Conservation (phyloP, 805 yeast species). For the Hanseniaspora jakobsenii region DNA sequence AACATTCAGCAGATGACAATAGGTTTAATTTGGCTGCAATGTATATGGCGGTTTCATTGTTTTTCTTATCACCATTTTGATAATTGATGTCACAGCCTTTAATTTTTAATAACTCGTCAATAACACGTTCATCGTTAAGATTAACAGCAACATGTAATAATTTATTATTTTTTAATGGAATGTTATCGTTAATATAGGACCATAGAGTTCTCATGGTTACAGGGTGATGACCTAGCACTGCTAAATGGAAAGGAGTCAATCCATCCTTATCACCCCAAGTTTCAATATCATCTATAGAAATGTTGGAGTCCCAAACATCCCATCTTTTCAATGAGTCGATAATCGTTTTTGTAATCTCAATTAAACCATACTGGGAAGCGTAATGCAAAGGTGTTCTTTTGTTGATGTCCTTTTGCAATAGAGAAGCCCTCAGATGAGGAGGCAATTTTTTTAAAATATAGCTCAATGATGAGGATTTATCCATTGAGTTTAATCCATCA, state of each 20-base stretch:
- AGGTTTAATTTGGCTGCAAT: slow-evolving; percentile 59
- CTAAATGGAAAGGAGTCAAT: slow-evolving; percentile 69
- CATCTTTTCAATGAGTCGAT: slow-evolving; percentile 46
- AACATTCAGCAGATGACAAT: slow-evolving; percentile 38
- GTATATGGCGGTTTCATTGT: slow-evolving; percentile 66
- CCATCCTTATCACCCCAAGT: slow-evolving; percentile 64
- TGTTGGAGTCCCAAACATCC: slow-evolving; percentile 40
- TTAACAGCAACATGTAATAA: slow-evolving; percentile 50
- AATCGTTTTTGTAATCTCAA: slow-evolving; percentile 46
- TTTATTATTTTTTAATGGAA: slow-evolving; percentile 39
- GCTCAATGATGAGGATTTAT: slow-evolving; percentile 45
- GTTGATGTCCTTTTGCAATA: slow-evolving; percentile 62
- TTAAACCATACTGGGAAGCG: slow-evolving; percentile 75
- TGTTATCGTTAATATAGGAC: slow-evolving; percentile 30
- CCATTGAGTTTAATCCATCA: slow-evolving; percentile 50
- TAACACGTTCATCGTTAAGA: slow-evolving; percentile 46
- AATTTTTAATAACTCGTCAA: slow-evolving; percentile 40
- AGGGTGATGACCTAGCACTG: slow-evolving; percentile 76
- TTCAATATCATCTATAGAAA: slow-evolving; percentile 44
- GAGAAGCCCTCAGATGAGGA: slow-evolving; percentile 39
- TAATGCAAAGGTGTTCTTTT: slow-evolving; percentile 81
- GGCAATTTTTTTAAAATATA: slow-evolving; percentile 49
- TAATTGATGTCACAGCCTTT: slow-evolving; percentile 55
- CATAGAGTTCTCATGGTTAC: slow-evolving; percentile 53
- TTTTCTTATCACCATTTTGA: slow-evolving; percentile 41